phyloP scores from a whole-genome alignment of 306 rosid species.

The Oxytropis ochrocephala region DNA sequence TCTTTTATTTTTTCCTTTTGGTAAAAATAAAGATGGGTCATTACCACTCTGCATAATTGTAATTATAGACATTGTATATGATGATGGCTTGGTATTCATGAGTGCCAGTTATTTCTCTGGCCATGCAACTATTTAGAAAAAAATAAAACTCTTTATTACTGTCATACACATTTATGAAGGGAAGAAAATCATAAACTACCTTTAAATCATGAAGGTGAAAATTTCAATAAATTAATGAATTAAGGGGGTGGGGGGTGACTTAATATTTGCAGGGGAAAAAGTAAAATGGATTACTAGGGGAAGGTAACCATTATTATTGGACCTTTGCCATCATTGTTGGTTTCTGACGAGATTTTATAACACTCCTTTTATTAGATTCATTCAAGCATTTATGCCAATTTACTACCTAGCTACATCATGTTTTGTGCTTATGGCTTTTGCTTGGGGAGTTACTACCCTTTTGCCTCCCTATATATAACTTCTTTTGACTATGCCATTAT shows the following conservation, averaged over 20 bases:
- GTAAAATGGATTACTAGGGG: constrained; percentile 32
- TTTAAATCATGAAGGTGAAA: constrained; percentile 41
- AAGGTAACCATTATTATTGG: constrained; percentile 54
- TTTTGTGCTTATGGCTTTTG: constrained; percentile 25
- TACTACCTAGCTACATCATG: constrained; percentile 31
- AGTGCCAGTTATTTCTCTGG: constrained; percentile 53
- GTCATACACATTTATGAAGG: constrained; percentile 60
- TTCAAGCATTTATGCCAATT: constrained; percentile 41
- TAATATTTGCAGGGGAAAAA: constrained; percentile 38
- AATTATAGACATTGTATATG: constrained; percentile 77
- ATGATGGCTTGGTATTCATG: constrained; percentile 64
- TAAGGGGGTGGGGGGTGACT: constrained; percentile 19
- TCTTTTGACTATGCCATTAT: constrained; percentile 28
- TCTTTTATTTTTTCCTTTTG: constrained; percentile 14
- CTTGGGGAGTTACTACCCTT: constrained; percentile 11
- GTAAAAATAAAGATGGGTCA: constrained; percentile 54
- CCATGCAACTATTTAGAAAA: constrained; percentile 41
- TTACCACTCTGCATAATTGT: constrained; percentile 78
- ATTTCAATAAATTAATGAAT: constrained; percentile 13
- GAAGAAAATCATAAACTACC: constrained; percentile 28
- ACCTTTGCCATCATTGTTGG: constrained; percentile 78
- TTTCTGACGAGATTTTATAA: constrained; percentile 58
- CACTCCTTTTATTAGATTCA: constrained; percentile 38
- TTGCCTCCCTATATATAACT: constrained; percentile 25
- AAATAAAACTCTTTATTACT: constrained; percentile 40